Base-by-base conservation (phyloP, 306 rosid species). In the Elaeagnus macrophylla region DNA sequence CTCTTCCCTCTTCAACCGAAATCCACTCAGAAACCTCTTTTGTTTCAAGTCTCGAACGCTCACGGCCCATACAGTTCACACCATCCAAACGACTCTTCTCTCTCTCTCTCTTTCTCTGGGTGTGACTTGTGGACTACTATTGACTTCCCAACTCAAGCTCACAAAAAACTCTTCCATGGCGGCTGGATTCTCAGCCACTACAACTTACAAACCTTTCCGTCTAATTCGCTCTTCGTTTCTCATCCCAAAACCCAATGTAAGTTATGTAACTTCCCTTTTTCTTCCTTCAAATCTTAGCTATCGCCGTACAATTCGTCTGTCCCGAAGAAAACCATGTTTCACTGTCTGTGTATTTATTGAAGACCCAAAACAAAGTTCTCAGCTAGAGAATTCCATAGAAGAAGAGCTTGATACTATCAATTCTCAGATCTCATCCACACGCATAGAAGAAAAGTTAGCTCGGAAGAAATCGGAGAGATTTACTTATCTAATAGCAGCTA, bases 401-500 rank as follows among this genome's bases (percentile, higher is more conserved):
- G 59, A 67, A n/a, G 59, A 7, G 7, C 51, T 70, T 1, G 36
- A 19, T 17, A 62, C 9, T 19, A 37, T 59, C 9, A 37, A 18
- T n/a, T 37, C 81, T 18, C 74, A 70, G 75, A 49, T 67, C 46
- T 16, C 79, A 12, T 65, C 89, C 10, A 9, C 50, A 12, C 78
- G 68, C 37, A 17, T 73, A 59, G 80, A 75, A 0, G 95, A 81
- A 74, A 87, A 57, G 74, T 25, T 80, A 51, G 84, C 84, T 7
- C 72, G 83, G 56, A 86, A 86, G 71, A 72, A 19, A 43, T 90
- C 94, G 0, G 97, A 90, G 72, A 78, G 95, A 59, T 76, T 68
- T 35, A 80, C 94, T 2, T 90, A 86, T 61, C 84, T 90, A 4
- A 53, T 90, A 1, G 95, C 97, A 0, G 97, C 97, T 1, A 72